These are phyloP conservation scores for Fonsecaea pedrosoi DNA, from an alignment of 2,329 filamentous ascomycete genomes.

Conservation along the genomic window DNA sequence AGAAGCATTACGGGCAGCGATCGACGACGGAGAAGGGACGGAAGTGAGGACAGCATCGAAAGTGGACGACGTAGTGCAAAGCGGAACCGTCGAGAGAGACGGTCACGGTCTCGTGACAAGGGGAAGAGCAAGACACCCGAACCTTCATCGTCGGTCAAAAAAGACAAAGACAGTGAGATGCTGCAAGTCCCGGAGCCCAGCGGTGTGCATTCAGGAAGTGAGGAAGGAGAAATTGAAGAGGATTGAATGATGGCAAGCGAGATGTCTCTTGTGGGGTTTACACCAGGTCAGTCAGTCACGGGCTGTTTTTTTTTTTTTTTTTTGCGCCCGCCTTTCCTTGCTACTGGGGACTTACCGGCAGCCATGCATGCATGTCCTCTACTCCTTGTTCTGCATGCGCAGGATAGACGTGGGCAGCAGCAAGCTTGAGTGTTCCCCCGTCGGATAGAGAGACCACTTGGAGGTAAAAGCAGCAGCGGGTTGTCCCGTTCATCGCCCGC, in stretches of 20 bases:
- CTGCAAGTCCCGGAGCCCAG: conserved; percentile 59
- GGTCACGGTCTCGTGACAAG: conserved; percentile 56
- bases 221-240: conserved; percentile 98
- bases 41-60: conserved; percentile 71
- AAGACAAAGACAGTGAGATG: conserved; percentile 29
- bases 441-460: neutral
- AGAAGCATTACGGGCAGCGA: conserved; percentile 64
- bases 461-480: neutral
- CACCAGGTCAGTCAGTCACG: conserved; percentile 31
- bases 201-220: conserved; percentile 81
- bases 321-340: neutral
- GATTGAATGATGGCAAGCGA: conserved; percentile 43
- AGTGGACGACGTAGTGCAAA: conserved; percentile 66
- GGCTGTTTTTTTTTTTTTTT: neutral
- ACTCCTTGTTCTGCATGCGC: neutral
- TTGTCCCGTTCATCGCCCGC: neutral
- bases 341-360: conserved; percentile 12
- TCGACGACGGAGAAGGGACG: conserved; percentile 73
- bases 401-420: neutral
- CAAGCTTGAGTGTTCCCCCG: neutral
- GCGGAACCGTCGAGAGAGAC: conserved; percentile 54
- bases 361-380: conserved; percentile 1
- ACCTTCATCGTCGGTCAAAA: conserved; percentile 42
- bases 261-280: neutral
- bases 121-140: conserved; percentile 60